Base-by-base conservation (phyloP, 2,329 filamentous ascomycete genomes). In the Biscogniauxia mediterranea region DNA sequence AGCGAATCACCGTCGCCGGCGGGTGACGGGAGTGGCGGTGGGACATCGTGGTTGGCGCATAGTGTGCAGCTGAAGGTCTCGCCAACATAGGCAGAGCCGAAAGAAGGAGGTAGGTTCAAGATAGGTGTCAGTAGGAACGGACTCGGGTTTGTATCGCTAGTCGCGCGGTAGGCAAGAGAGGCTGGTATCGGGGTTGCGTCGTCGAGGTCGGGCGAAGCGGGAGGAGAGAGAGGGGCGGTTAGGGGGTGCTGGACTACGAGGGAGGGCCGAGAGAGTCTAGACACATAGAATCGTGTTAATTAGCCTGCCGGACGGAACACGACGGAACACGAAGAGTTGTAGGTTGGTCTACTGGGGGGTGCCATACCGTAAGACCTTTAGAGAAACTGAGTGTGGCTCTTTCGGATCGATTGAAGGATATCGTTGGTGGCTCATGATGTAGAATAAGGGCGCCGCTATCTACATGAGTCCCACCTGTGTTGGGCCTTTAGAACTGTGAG, bases 41-140 rank as follows among this genome's bases (percentile, higher is more conserved):
- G 53, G 78, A 78, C 62, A 78, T 98, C 94, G 74, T 97, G 94
- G 80, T 97, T 97, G n/a, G 91, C 93, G 78, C 93, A 97, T 21
- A 98, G 83, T 1, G 94, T 97, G 77, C 95, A 99, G 66, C 89
- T 89, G 77, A 99, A 98, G 0, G 89, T 92, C 79, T 98, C 93
- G 69, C 95, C 95, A 20, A 98, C 94, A 75, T 97, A 97, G 8
- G 94, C 93, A 13, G 92, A 94, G 52, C 93, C 94, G 75, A 99
- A 98, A 0, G 92, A 90, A 17, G 93, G 89, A 9, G 95, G 94
- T 1, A 98, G 87, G 54, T 92, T 95, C 70, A 98, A 84, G 57
- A 88, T 81, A 1, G 86, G 86, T 38, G 82, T 83, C 64, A 89
- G 81, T 62, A 87, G 74, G 73, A 86, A 86, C 6, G 84, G 82